phyloP scores from a whole-genome alignment of 148 eudicot genomes.

The Spergularia marina region DNA sequence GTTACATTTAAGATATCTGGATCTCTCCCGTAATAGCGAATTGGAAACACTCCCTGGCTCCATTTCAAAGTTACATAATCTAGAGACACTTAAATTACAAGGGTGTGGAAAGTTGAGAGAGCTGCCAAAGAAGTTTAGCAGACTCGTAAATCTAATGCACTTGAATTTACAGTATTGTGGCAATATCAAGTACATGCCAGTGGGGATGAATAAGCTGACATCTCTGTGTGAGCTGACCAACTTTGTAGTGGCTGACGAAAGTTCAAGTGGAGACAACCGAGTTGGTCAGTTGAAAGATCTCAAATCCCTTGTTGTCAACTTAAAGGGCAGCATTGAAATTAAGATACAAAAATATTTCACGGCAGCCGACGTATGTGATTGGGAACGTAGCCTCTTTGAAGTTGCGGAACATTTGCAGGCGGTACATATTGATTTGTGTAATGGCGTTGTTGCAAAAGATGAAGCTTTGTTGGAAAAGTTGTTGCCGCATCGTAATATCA shows the following conservation, averaged over 20 bases:
- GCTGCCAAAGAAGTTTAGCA: too few species aligned
- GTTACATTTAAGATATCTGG: conserved; percentile 27
- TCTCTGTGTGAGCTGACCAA: too few species aligned
- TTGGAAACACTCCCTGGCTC: neutral
- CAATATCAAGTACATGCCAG: too few species aligned
- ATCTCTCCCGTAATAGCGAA: neutral
- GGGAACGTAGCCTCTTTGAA: neutral
- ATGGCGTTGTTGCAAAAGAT: too few species aligned
- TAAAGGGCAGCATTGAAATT: neutral
- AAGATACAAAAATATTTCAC: neutral
- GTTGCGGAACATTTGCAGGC: neutral
- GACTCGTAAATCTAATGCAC: too few species aligned
- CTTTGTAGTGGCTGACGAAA: too few species aligned
- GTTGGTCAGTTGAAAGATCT: too few species aligned
- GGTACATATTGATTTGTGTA: neutral
- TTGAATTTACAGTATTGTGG: too few species aligned
- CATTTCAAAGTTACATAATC: conserved; percentile 16
- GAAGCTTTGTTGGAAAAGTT: neutral
- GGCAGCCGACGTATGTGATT: neutral
- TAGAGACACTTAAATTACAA: conserved; percentile 10
- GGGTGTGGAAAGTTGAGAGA: too few species aligned
- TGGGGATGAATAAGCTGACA: too few species aligned
- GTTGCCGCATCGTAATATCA: neutral
- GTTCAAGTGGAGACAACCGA: too few species aligned
- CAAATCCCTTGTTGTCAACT: neutral